These are phyloP conservation scores for Kentomonas sorsogonicus DNA, from an alignment of 208 protist genomes.

Conservation along the genomic window DNA sequence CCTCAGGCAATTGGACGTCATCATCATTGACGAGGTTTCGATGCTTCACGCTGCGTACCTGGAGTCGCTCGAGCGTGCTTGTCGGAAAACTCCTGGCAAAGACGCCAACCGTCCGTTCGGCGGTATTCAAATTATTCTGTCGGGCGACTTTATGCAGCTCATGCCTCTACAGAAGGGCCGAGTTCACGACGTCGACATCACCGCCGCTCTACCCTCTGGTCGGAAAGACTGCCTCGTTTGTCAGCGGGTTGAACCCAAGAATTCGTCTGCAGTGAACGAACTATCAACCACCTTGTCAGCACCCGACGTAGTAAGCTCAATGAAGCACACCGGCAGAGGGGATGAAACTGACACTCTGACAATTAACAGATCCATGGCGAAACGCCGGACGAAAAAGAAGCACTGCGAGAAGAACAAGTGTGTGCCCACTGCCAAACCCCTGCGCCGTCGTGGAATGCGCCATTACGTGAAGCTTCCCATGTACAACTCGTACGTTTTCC, in stretches of 20 bases:
- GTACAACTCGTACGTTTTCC: constrained; percentile 67
- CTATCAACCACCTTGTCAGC: no score
- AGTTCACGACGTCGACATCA: not conserved
- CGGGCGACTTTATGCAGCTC: constrained; percentile 85
- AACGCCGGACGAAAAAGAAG: no score
- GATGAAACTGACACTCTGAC: no score
- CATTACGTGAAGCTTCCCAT: constrained; percentile 44
- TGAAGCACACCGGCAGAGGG: no score
- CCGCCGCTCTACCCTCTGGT: not conserved
- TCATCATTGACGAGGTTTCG: constrained; percentile 83
- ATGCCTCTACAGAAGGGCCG: constrained; percentile 17
- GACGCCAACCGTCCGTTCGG: constrained; percentile 48
- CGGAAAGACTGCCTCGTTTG: not conserved
- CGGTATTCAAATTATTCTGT: constrained; percentile 80
- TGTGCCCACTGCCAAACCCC: not conserved
- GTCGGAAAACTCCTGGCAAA: constrained; percentile 21
- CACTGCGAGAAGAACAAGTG: constrained; percentile 7
- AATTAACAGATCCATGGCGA: no score
- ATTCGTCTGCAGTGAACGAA: not conserved
- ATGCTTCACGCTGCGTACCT: constrained; percentile 56
- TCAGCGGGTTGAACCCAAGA: constrained; percentile 2
- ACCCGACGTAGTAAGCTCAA: no score
- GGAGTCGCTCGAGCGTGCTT: constrained; percentile 35
- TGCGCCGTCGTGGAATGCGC: not conserved
- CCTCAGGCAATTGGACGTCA: constrained; percentile 33